phyloP scores from a whole-genome alignment of 1,139 yeast genomes.

The Debaryomycetaceae sp. region DNA sequence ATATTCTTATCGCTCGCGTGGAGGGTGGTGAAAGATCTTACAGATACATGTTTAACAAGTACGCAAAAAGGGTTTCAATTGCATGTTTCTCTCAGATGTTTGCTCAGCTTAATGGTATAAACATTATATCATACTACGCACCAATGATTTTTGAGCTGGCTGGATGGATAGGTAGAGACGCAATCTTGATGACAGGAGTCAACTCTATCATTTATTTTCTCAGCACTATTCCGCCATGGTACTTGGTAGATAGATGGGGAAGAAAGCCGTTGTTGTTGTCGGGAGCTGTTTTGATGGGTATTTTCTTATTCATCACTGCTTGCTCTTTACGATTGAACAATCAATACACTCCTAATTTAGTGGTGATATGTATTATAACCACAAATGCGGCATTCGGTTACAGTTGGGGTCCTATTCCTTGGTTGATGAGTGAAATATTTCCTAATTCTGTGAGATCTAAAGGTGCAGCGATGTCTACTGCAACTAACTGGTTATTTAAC shows the following conservation, averaged over 20 bases:
- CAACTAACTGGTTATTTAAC: conserved; percentile 93
- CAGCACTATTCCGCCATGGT: conserved; percentile 89
- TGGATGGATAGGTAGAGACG: conserved; percentile 88
- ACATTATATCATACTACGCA: conserved; percentile 88
- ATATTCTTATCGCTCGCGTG: conserved; percentile 56
- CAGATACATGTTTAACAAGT: conserved; percentile 57
- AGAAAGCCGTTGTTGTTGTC: conserved; percentile 74
- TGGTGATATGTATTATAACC: conserved; percentile 71
- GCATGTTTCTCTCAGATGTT: conserved; percentile 90
- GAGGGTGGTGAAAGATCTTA: conserved; percentile 73
- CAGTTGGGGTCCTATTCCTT: conserved; percentile 93
- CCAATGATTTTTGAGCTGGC: conserved; percentile 93
- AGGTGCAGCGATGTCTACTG: conserved; percentile 89
- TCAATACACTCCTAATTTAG: conserved; percentile 62
- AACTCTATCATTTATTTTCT: conserved; percentile 72
- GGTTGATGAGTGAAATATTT: conserved; percentile 89
- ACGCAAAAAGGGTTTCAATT: conserved; percentile 75
- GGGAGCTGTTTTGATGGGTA: conserved; percentile 79
- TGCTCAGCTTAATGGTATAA: conserved; percentile 92
- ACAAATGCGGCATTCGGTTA: conserved; percentile 86
- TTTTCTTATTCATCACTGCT: conserved; percentile 64
- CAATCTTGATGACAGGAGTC: conserved; percentile 90
- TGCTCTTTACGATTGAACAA: conserved; percentile 61
- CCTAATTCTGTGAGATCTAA: conserved; percentile 88
- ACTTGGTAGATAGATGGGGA: conserved; percentile 87